Evolutionary conservation across 345 rosid species (phyloP).

Genomic region (Ricinus communis): DNA sequence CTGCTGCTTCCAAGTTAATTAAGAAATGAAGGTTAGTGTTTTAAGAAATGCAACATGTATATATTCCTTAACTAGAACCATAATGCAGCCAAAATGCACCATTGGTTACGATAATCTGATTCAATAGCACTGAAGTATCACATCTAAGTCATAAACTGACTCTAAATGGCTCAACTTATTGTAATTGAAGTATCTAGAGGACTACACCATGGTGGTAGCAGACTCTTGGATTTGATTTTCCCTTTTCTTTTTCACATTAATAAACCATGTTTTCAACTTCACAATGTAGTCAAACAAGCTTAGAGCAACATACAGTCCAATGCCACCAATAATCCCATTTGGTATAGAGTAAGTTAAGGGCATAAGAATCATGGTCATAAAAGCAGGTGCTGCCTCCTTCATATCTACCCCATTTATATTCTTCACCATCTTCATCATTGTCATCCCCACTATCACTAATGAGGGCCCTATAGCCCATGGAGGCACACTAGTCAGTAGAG

Average conservation of each 20-base stretch:
- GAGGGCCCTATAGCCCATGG: conserved; percentile 95
- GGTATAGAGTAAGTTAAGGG: conserved; percentile 83
- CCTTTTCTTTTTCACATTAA: conserved; percentile 47
- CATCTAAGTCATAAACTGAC: too few relatives aligned
- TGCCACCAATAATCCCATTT: conserved; percentile 82
- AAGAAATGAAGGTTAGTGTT: not conserved
- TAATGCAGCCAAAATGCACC: too few relatives aligned
- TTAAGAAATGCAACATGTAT: too few relatives aligned
- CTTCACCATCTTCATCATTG: conserved; percentile 85
- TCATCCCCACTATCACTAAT: conserved; percentile 71
- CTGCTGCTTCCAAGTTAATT: too few relatives aligned
- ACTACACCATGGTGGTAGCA: conserved; percentile 28
- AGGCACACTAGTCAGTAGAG: conserved; percentile 68
- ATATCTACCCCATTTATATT: conserved; percentile 66
- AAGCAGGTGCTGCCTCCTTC: conserved; percentile 77
- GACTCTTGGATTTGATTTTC: conserved; percentile 72
- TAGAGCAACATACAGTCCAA: conserved; percentile 61
- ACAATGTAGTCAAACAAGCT: conserved; percentile 45
- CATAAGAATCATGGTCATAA: conserved; percentile 78
- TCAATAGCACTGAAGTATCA: too few relatives aligned
- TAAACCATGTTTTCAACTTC: conserved; percentile 33
- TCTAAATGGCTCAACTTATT: too few relatives aligned
- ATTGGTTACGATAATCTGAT: too few relatives aligned
- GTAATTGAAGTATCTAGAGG: conserved; percentile 14
- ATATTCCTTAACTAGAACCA: too few relatives aligned